phyloP scores from a whole-genome alignment of 495 filamentous ascomycete species.

The Tirmania nivea region DNA sequence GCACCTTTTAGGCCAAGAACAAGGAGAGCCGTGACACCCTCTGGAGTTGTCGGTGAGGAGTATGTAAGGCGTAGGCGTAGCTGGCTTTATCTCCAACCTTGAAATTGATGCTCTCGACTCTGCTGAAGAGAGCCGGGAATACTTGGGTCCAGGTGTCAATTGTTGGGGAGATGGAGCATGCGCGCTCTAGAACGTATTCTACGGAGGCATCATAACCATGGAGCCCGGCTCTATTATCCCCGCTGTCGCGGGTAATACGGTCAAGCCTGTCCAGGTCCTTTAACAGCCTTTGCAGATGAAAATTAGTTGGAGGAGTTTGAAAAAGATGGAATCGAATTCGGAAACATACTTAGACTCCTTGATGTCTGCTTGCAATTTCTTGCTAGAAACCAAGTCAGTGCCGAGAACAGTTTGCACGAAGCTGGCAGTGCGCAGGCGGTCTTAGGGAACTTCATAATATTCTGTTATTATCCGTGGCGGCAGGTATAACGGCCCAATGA shows the following conservation, averaged over 20 bases:
- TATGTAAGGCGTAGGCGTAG: slow-evolving; percentile 23
- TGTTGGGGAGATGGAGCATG: slow-evolving; percentile 14
- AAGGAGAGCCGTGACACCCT: slow-evolving; percentile 24
- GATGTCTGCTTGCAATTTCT: slow-evolving; percentile 6
- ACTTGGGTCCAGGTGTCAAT: slow-evolving; percentile 23
- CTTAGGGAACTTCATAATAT: no score
- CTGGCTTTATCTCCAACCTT: slow-evolving; percentile 18
- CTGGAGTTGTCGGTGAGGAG: slow-evolving; percentile 23
- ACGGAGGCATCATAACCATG: slow-evolving; percentile 27
- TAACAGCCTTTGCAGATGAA: slow-evolving; percentile 9
- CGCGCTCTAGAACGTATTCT: slow-evolving; percentile 22
- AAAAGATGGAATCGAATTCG: not conserved
- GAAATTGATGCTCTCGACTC: slow-evolving; percentile 22
- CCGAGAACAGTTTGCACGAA: not conserved
- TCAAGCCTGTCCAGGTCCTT: slow-evolving; percentile 22
- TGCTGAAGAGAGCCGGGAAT: slow-evolving; percentile 28
- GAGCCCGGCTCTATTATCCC: slow-evolving; percentile 27
- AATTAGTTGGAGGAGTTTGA: not conserved
- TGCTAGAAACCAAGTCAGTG: slow-evolving; percentile 5
- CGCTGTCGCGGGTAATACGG: slow-evolving; percentile 24
- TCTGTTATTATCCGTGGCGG: no score
- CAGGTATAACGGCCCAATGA: no score
- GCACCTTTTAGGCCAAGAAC: slow-evolving; percentile 21
- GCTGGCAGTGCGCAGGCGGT: no score
- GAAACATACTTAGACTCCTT: slow-evolving; percentile 4